These are phyloP conservation scores for Rhizoctonia solani DNA, from an alignment of 1,284 basidiomycete species.

Conservation along the genomic window DNA sequence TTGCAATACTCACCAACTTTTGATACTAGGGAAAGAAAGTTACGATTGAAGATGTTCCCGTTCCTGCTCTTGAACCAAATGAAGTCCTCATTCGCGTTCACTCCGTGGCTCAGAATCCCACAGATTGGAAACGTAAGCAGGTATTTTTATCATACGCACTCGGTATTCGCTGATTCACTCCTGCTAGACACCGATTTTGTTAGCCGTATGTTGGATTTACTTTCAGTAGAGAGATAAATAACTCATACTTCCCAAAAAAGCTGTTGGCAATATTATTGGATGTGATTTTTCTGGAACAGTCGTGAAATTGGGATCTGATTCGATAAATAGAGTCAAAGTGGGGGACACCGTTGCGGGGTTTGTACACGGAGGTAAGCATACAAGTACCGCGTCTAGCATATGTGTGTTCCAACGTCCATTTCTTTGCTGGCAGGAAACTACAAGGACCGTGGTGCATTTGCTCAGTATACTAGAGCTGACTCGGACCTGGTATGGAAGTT, in stretches of 20 bases:
- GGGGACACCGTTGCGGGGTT: slow-evolving; percentile 49
- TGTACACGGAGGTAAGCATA: slow-evolving; percentile 45
- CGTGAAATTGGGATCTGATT: slow-evolving; percentile 41
- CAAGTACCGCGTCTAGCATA: too few species aligned
- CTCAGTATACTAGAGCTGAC: slow-evolving; percentile 21
- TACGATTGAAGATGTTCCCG: slow-evolving; percentile 35
- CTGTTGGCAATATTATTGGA: slow-evolving; percentile 45
- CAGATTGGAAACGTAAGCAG: slow-evolving; percentile 44
- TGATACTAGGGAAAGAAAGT: slow-evolving; percentile 10
- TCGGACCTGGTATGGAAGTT: slow-evolving; percentile 33
- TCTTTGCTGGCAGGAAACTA: slow-evolving; percentile 7
- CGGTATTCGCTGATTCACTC: not conserved
- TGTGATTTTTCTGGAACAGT: slow-evolving; percentile 49
- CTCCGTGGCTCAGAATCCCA: slow-evolving; percentile 45
- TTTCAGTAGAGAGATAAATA: not conserved
- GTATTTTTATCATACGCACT: not conserved
- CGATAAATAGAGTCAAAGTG: slow-evolving; percentile 41
- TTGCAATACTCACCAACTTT: not conserved
- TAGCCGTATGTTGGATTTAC: slow-evolving; percentile 4
- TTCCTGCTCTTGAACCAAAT: slow-evolving; percentile 39
- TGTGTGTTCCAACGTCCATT: not conserved
- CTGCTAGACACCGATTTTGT: slow-evolving; percentile 10
- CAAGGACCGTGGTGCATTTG: slow-evolving; percentile 28
- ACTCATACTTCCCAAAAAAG: slow-evolving; percentile 35
- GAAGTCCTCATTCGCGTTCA: slow-evolving; percentile 45